Percentiles rank a stretch among this genome's conserved stretches.
Conservation (phyloP, 2,329 filamentous ascomycete genomes). For the Clonostachys chloroleuca region DNA sequence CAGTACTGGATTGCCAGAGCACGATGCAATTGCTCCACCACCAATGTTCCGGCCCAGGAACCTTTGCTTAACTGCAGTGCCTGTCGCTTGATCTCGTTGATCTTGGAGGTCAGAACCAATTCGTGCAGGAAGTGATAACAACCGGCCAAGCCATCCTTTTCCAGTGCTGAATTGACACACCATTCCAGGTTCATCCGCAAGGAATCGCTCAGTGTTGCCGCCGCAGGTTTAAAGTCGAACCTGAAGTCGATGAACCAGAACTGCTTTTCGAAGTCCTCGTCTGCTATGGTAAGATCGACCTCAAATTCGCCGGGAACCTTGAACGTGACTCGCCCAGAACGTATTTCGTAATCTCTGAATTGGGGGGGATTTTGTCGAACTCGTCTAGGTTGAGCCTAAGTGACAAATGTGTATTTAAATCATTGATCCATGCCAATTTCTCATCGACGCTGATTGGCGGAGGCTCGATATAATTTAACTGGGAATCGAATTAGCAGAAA, state of each 20-base stretch:
- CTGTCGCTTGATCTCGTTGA: slow-evolving; percentile 77
- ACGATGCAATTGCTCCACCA: slow-evolving; percentile 75
- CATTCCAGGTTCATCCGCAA: slow-evolving; percentile 64
- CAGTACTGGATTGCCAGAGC: slow-evolving; percentile 90
- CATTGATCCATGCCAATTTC: slow-evolving; percentile 69
- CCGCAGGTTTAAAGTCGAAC: slow-evolving; percentile 72
- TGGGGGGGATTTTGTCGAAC: slow-evolving; percentile 69
- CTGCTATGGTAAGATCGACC: slow-evolving; percentile 84
- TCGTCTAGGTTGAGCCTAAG: slow-evolving; percentile 84
- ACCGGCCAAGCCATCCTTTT: slow-evolving; percentile 65
- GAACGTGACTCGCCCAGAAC: slow-evolving; percentile 88
- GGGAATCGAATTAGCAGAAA: background rate
- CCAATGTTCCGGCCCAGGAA: slow-evolving; percentile 74
- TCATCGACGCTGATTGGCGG: slow-evolving; percentile 67
- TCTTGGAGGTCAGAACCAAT: slow-evolving; percentile 84
- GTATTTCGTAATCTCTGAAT: slow-evolving; percentile 73
- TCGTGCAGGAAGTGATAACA: slow-evolving; percentile 88
- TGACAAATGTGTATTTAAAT: slow-evolving; percentile 79
- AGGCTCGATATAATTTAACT: slow-evolving; percentile 74
- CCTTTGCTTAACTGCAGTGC: slow-evolving; percentile 63
- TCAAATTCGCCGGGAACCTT: slow-evolving; percentile 81
- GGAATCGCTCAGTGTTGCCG: slow-evolving; percentile 53
- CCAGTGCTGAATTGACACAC: slow-evolving; percentile 68
- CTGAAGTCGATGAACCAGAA: slow-evolving; percentile 95
- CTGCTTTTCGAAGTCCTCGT: slow-evolving; percentile 77